phyloP scores from a whole-genome alignment of 2,329 filamentous ascomycete genomes.

The Phialemoniopsis sp. region DNA sequence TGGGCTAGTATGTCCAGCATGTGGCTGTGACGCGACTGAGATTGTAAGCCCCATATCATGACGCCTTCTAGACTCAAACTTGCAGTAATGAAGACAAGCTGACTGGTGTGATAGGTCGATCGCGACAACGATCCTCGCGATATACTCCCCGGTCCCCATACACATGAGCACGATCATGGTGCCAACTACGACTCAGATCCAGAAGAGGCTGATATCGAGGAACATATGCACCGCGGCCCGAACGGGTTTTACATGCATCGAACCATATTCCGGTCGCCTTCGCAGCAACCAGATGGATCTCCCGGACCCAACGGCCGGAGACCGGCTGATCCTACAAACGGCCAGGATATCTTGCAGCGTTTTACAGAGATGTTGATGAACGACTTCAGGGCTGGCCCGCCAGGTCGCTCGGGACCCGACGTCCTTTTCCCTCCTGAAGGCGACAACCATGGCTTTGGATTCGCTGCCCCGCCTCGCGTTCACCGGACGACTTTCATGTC shows the following conservation, averaged over 20 bases:
- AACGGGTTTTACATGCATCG: constrained; percentile 35
- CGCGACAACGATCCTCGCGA: constrained; percentile 60
- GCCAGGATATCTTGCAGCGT: constrained; percentile 32
- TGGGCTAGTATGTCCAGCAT: constrained; percentile 71
- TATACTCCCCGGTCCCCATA: constrained; percentile 20
- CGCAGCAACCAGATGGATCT: constrained; percentile 1
- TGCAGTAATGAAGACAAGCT: constrained; percentile 9
- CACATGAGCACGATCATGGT: constrained; percentile 16
- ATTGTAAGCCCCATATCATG: constrained; percentile 58
- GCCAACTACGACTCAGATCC: constrained; percentile 47
- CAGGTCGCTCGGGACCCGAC: constrained; percentile 7
- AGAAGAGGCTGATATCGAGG: constrained; percentile 55
- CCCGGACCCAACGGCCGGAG: background rate
- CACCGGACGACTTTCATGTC: constrained; percentile 32
- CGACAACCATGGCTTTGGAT: background rate
- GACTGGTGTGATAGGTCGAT: constrained; percentile 37
- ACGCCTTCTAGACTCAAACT: constrained; percentile 8
- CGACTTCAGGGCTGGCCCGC: constrained; percentile 20
- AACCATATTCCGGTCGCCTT: constrained; percentile 16
- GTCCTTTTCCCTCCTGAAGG: constrained; percentile 4
- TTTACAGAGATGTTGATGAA: constrained; percentile 39
- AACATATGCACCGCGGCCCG: constrained; percentile 35
- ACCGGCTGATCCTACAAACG: constrained; percentile 16
- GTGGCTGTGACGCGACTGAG: constrained; percentile 75
- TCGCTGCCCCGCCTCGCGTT: constrained; percentile 11